A percentile compares a stretch with the other conserved stretches of the same genome.
Evolutionary conservation across 495 filamentous ascomycete genomes (phyloP).

Genomic region (Xeromyces bisporus): DNA sequence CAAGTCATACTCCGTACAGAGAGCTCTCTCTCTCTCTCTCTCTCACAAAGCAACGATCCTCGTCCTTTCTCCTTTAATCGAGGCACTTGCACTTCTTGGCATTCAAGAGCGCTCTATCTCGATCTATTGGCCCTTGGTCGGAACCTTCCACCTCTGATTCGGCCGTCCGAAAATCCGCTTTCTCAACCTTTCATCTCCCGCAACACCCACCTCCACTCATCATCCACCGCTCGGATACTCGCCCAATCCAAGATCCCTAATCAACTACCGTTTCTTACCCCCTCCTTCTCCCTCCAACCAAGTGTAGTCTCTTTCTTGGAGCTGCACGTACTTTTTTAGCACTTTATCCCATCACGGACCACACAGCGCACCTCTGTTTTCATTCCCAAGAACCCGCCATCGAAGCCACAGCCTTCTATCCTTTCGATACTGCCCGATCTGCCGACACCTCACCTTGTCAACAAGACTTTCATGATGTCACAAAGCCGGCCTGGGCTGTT

Average conservation of each 20-base stretch:
- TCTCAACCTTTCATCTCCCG: conserved; percentile 16
- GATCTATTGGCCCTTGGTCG: conserved; percentile 10
- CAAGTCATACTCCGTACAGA: neutral
- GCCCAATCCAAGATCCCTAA: conserved; percentile 12
- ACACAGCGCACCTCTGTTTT: conserved; percentile 16
- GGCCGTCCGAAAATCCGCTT: conserved; percentile 10
- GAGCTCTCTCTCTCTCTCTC: conserved; percentile 3
- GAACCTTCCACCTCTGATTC: conserved; percentile 13
- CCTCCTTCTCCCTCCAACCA: too few species aligned
- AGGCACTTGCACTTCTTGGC: conserved; percentile 10
- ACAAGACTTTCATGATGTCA: conserved; percentile 39
- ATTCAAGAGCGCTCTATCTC: conserved; percentile 6
- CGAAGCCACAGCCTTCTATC: conserved; percentile 32
- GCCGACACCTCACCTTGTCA: conserved; percentile 8
- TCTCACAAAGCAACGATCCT: conserved; percentile 6
- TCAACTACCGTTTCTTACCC: too few species aligned
- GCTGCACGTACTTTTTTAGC: too few species aligned
- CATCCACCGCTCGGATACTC: conserved; percentile 15
- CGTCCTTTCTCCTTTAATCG: conserved; percentile 7
- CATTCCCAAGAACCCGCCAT: conserved; percentile 25
- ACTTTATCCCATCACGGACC: conserved; percentile 37
- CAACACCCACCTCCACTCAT: conserved; percentile 17
- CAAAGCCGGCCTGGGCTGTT: conserved; percentile 61
- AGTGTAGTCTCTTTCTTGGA: too few species aligned
- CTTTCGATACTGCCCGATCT: conserved; percentile 15